A percentile compares a stretch with the other conserved stretches of the same genome.
These are phyloP conservation scores for Quercus lobata DNA, from an alignment of 331 rosid genomes.

Conservation along the genomic window DNA sequence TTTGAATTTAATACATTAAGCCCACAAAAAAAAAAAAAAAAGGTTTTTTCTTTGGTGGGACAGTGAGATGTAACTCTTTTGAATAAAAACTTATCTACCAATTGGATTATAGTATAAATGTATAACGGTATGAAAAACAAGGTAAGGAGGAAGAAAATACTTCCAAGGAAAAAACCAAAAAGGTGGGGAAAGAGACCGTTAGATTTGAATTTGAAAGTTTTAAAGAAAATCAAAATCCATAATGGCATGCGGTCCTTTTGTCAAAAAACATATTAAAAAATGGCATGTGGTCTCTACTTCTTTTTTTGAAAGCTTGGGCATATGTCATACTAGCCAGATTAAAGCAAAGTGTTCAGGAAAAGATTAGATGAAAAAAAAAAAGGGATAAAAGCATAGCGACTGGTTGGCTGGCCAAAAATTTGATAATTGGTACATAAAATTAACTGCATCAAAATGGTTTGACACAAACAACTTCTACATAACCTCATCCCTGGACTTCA, in stretches of 20 bases:
- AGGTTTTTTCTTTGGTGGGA: no score
- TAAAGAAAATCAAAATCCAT: slow-evolving; percentile 6
- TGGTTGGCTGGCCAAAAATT: slow-evolving; percentile 19
- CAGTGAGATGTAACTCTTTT: no score
- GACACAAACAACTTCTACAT: no score
- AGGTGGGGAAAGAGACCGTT: slow-evolving; percentile 54
- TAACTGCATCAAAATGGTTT: no score
- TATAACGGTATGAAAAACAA: neutral
- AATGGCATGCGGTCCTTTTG: slow-evolving; percentile 21
- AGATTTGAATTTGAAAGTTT: slow-evolving; percentile 48
- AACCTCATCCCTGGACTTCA: no score
- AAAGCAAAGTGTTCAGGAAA: neutral
- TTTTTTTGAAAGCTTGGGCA: slow-evolving; percentile 5
- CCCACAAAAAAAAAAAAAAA: neutral
- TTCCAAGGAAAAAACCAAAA: neutral
- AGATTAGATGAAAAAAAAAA: no score
- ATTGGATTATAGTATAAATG: no score
- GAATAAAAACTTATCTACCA: no score
- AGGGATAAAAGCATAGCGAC: slow-evolving; percentile 20
- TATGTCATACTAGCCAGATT: slow-evolving; percentile 23
- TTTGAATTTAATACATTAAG: neutral
- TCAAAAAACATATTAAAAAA: no score
- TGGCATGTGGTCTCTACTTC: neutral
- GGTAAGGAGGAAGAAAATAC: neutral
- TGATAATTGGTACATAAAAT: no score